Evolutionary conservation across 441 rosid species (phyloP).

Genomic region (Bruguiera hainesii): DNA sequence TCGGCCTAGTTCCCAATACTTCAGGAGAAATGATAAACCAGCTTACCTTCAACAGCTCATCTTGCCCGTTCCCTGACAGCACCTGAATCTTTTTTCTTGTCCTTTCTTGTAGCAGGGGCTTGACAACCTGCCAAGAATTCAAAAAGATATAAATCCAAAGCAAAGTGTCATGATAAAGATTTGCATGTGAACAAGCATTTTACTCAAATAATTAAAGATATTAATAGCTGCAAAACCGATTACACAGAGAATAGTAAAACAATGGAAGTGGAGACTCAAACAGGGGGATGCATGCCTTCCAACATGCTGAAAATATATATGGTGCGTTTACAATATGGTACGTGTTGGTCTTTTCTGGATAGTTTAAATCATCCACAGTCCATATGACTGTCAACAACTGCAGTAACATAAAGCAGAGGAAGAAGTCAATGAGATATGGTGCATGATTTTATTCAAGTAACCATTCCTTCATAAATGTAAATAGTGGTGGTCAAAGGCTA

Average conservation of each 20-base stretch:
- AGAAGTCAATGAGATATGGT: constrained; percentile 5
- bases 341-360: constrained; percentile 88
- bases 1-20: constrained; percentile 4
- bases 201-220: background rate
- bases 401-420: constrained; percentile 21
- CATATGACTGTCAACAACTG: constrained; percentile 84
- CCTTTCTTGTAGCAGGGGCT: constrained; percentile 91
- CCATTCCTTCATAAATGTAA: too few relatives aligned
- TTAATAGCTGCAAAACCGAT: background rate
- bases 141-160: background rate
- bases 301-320: constrained; percentile 88
- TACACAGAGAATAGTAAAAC: background rate
- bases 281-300: constrained; percentile 54
- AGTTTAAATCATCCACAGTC: constrained; percentile 84
- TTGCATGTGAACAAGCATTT: background rate
- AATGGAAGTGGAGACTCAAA: background rate
- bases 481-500: too few relatives aligned
- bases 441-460: background rate
- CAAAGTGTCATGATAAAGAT: background rate
- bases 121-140: constrained; percentile 59
- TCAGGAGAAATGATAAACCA: constrained; percentile 10
- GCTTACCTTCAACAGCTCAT: constrained; percentile 76
- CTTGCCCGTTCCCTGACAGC: constrained; percentile 69
- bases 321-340: constrained; percentile 89
- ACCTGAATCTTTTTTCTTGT: constrained; percentile 79